These are phyloP conservation scores for Pyrenula aspistea DNA, from an alignment of 495 filamentous ascomycete species.

Conservation along the genomic window DNA sequence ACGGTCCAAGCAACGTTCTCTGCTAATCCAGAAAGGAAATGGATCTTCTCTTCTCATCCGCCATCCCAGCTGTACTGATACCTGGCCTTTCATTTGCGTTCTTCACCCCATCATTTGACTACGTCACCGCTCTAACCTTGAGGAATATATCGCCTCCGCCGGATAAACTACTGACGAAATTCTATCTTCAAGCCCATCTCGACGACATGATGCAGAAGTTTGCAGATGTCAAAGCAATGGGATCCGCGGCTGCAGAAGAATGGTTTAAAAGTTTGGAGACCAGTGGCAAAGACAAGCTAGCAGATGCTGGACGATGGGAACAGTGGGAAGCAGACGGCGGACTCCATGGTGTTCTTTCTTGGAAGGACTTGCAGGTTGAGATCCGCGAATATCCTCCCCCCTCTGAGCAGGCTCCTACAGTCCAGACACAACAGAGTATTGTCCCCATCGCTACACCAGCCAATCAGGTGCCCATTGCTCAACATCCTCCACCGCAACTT, in stretches of 20 bases:
- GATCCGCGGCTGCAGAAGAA: conserved; percentile 49
- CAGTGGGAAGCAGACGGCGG: conserved; percentile 49
- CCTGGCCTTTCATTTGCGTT: conserved; percentile 53
- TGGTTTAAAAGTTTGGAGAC: conserved; percentile 61
- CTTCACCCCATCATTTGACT: conserved; percentile 41
- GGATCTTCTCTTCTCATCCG: conserved; percentile 45
- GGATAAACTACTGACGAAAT: conserved; percentile 41
- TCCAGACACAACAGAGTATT: background rate
- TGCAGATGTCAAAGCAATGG: conserved; percentile 42
- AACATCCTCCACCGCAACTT: background rate
- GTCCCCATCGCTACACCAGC: background rate
- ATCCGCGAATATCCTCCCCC: background rate
- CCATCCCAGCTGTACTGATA: conserved; percentile 42
- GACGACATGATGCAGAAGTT: conserved; percentile 41
- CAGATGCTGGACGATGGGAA: conserved; percentile 56
- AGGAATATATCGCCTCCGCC: conserved; percentile 32
- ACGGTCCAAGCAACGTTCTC: conserved; percentile 1
- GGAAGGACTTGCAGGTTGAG: background rate
- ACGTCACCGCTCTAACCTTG: conserved; percentile 38
- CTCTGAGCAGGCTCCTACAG: background rate
- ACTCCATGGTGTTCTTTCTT: conserved; percentile 1
- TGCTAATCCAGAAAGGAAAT: conserved; percentile 41
- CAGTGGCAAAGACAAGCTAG: conserved; percentile 39
- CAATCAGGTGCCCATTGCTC: background rate
- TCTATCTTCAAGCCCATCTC: conserved; percentile 47